Base-by-base conservation (phyloP, 192 early-diverging fungal genomes). In the Jimgerdemannia lactiflua region DNA sequence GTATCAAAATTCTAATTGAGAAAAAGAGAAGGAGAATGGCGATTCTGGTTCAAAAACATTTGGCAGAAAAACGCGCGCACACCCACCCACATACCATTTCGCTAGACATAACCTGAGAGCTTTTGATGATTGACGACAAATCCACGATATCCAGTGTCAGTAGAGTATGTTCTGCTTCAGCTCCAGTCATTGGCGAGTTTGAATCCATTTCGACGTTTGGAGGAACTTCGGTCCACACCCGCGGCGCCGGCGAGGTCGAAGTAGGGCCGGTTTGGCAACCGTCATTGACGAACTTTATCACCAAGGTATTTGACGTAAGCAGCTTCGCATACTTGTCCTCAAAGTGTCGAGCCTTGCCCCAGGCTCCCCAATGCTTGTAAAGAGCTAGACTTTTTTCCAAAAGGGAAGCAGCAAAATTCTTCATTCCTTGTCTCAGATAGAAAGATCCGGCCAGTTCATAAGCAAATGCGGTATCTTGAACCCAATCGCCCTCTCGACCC, bases 51-150 rank as follows among this genome's bases (percentile, higher is more conserved):
- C 11, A 4, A 54, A 54, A 54, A 54, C 11, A 54, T 54, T 54
- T n/a, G n/a, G n/a, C n/a, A n/a, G n/a, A n/a, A n/a, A n/a, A n/a
- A n/a, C n/a, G n/a, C n/a, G n/a, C n/a, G n/a, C n/a, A n/a, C n/a
- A n/a, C n/a, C n/a, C n/a, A n/a, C n/a, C n/a, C n/a, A n/a, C 49
- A 7, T 54, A 54, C 49, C 80, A 82, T 82, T 43, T 82, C 80
- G 29, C 80, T 82, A n/a, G 80, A 82, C 18, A 82, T 82, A 17
- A 82, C 74, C 42, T 82, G 80, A 11, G 73, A 71, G 54, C 80
- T 82, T 64, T 82, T 82, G 63, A 82, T 68, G 44, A 82, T 82
- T 2, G 80, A 78, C 3, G 73, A 76, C 9, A 82, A 65, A 43
- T 82, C 77, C 7, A 75, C 77, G n/a, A 82, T 70, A 20, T 82